A percentile compares a stretch with the other conserved stretches of the same genome.
Conservation (phyloP, 768 basidiomycete species). For the Tulasnella calospora region DNA sequence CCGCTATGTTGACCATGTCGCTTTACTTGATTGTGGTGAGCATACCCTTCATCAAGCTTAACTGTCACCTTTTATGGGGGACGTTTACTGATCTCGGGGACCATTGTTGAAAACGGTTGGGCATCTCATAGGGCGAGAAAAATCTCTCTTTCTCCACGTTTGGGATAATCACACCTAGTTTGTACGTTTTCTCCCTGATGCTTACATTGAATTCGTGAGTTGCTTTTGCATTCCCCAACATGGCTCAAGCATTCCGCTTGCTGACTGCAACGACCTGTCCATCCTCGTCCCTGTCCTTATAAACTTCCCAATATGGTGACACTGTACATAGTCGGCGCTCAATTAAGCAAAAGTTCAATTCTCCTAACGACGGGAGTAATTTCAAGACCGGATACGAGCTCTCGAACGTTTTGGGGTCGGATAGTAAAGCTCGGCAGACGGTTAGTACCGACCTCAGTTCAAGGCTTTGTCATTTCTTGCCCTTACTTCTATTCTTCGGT, state of each 20-base stretch:
- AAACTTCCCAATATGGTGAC: neutral
- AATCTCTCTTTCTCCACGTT: neutral
- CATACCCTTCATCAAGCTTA: neutral
- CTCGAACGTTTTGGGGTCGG: neutral
- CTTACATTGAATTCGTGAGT: constrained; percentile 10
- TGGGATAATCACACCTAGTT: neutral
- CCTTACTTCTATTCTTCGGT: too few species aligned
- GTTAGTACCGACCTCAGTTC: neutral
- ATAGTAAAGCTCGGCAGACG: neutral
- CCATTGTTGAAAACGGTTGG: neutral
- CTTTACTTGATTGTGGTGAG: neutral
- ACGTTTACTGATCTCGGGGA: neutral
- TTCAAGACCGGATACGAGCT: neutral
- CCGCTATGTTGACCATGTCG: neutral
- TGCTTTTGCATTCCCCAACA: neutral
- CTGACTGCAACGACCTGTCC: neutral
- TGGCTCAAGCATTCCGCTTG: neutral
- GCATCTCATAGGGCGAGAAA: neutral
- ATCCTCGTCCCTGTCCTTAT: neutral
- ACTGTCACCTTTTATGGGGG: neutral
- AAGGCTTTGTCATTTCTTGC: neutral
- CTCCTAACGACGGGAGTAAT: neutral
- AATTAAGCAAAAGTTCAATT: neutral
- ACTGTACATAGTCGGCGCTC: neutral
- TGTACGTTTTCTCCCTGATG: constrained; percentile 7